Evolutionary conservation across 2,329 filamentous ascomycete genomes (phyloP).

Genomic region (Arthroderma sp.): DNA sequence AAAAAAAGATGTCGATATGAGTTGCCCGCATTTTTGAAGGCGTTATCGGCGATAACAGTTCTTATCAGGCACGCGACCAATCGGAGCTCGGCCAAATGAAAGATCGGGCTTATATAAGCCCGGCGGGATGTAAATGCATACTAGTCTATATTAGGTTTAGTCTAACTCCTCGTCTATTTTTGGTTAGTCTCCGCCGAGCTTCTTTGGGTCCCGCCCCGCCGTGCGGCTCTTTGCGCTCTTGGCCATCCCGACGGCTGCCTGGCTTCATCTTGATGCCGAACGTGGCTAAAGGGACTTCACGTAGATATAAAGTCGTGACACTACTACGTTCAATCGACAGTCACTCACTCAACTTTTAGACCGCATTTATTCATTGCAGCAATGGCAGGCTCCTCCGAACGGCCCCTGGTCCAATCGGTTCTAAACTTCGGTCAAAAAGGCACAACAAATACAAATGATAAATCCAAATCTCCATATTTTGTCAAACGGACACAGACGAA

Average conservation of each 20-base stretch:
- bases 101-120: too few species aligned
- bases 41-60: not conserved
- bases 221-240: too few species aligned
- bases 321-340: too few species aligned
- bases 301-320: too few species aligned
- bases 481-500: not conserved
- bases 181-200: too few species aligned
- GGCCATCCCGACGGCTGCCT: not conserved
- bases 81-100: not conserved
- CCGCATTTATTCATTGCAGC: too few species aligned
- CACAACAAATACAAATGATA: not conserved
- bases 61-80: not conserved
- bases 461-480: not conserved
- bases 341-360: too few species aligned
- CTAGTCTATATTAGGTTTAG: too few species aligned
- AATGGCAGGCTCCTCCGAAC: conserved; percentile 5
- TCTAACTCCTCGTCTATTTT: too few species aligned
- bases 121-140: too few species aligned
- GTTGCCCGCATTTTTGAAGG: not conserved
- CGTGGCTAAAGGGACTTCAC: not conserved
- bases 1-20: not conserved
- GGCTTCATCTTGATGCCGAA: not conserved
- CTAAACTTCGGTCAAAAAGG: conserved; percentile 10
- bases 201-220: too few species aligned
- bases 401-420: conserved; percentile 11